phyloP scores from a whole-genome alignment of 805 yeast genomes.

The Myxozyma lipomycoides region DNA sequence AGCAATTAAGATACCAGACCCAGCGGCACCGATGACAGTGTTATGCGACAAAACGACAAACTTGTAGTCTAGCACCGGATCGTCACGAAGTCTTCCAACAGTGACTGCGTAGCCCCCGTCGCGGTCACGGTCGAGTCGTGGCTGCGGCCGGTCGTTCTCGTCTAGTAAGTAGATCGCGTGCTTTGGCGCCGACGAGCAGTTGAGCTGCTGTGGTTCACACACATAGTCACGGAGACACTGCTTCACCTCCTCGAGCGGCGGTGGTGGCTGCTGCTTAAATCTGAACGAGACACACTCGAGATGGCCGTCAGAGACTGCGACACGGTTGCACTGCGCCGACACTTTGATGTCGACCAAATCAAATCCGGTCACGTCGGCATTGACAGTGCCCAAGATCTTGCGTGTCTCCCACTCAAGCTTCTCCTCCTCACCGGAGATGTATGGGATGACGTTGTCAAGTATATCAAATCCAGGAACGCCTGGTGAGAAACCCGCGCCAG shows the following conservation, averaged over 20 bases:
- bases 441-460: conserved; percentile 91
- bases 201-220: conserved; percentile 75
- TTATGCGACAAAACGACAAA: conserved; percentile 98
- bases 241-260: conserved; percentile 77
- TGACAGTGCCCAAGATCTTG: conserved; percentile 75
- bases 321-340: conserved; percentile 95
- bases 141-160: conserved; percentile 92
- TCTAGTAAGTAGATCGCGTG: conserved; percentile 89
- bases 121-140: conserved; percentile 93
- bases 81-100: conserved; percentile 91
- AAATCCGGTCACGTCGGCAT: conserved; percentile 48
- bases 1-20: conserved; percentile 94
- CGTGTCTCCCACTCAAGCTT: conserved; percentile 98
- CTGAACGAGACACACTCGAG: conserved; percentile 88
- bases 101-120: conserved; percentile 91
- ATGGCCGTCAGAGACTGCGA: conserved; percentile 96
- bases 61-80: conserved; percentile 87
- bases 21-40: conserved; percentile 98
- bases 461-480: conserved; percentile 96
- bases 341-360: conserved; percentile 68
- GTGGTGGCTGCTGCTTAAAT: conserved; percentile 79
- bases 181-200: conserved; percentile 90
- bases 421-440: conserved; percentile 94
- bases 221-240: conserved; percentile 63
- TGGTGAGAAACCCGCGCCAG: conserved; percentile 98